Percentiles rank a stretch among this genome's conserved stretches.
Conservation (phyloP, 306 rosid genomes). For the Acacia acuminata region DNA sequence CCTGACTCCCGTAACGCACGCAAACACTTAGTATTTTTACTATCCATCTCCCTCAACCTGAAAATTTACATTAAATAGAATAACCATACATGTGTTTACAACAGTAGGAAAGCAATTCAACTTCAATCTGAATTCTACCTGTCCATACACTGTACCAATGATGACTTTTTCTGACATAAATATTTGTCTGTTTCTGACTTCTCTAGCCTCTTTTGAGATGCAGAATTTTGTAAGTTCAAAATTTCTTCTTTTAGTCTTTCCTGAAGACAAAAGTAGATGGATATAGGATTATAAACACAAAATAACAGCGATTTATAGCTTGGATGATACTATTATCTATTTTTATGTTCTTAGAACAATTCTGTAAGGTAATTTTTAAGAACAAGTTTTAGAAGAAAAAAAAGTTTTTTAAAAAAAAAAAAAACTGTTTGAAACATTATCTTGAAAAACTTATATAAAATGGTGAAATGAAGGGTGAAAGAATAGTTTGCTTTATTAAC, state of each 20-base stretch:
- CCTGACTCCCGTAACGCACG: conserved; percentile 58
- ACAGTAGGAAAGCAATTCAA: conserved; percentile 22
- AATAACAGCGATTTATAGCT: neutral
- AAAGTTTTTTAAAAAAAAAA: no score
- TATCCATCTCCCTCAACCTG: conserved; percentile 76
- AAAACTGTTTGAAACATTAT: neutral
- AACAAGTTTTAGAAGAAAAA: neutral
- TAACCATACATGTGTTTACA: neutral
- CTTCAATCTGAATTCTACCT: conserved; percentile 47
- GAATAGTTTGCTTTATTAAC: neutral
- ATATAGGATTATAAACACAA: conserved; percentile 22
- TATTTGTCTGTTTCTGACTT: conserved; percentile 58
- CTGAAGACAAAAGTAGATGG: conserved; percentile 40
- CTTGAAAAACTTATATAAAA: neutral
- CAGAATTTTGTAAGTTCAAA: conserved; percentile 57
- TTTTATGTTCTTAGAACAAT: neutral
- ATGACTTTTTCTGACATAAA: conserved; percentile 35
- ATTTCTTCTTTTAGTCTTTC: conserved; percentile 50
- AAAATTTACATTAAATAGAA: conserved; percentile 27
- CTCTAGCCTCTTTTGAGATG: conserved; percentile 48
- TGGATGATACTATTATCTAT: no score
- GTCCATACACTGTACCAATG: conserved; percentile 46
- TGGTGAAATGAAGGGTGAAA: neutral
- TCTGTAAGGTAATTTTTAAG: neutral
- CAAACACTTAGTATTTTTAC: conserved; percentile 63